Evolutionary conservation across 1,284 basidiomycete genomes (phyloP), one percentile per base, ranked within the genome.

Genomic region (Irpex rosettiformis): DNA sequence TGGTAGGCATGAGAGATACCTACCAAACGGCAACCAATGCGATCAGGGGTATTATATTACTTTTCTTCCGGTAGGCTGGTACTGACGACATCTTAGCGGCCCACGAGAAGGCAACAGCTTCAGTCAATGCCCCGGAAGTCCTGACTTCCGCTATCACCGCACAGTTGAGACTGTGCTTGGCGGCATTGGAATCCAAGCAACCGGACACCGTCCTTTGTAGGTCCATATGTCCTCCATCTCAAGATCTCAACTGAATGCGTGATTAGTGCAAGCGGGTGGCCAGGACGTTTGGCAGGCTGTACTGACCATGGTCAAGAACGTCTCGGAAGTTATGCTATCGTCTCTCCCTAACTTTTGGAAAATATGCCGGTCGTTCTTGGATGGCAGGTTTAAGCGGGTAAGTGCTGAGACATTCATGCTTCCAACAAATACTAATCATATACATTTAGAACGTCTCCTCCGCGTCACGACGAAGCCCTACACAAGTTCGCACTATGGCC

Each of bases 261-360:
- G 13, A 30, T 11, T 58, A 76, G 74, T 72, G 1, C 72, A 74
- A 60, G 65, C 71, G 1, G 71, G 72, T n/a, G 89, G 85, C 42
- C 81, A 89, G 63, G 83, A 89, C 28, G 83, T 87, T 22, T 99
- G 97, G 97, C 81, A 88, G 64, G 84, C 88, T 0, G 86, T 93
- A 37, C 79, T 86, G 49, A 83, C 88, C 52, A 77, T 89, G 77
- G 79, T 88, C 53, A 91, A 91, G 73, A 82, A 76, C 60, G 68
- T 90, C 25, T 89, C 88, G 1, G 89, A 91, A 69, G 78, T 77
- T 25, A 81, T 91, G 75, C 70, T 91, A 18, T 76, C 82, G 21
- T 83, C 88, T 1, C 79, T 99, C 49, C 94, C 96, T 2, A 93
- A 85, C 65, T 98, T 98, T 73, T 98, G 95, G 94, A 88, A 88